phyloP scores from a whole-genome alignment of 108 stramenopile species.

The Aurantiochytrium sp. region DNA sequence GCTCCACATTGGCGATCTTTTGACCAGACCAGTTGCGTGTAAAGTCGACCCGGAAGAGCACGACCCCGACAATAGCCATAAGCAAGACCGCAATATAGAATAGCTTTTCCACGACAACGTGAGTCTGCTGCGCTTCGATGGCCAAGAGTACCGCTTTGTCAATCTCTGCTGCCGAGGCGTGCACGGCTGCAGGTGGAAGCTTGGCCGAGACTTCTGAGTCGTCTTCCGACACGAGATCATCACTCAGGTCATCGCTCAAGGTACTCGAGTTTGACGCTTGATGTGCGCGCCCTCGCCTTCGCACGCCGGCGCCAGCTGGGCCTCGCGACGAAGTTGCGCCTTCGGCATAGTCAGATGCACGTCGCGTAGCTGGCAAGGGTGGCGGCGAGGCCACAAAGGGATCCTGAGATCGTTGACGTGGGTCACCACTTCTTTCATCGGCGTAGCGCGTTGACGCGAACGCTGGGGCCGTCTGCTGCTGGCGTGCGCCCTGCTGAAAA shows the following conservation, averaged over 20 bases:
- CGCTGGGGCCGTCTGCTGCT: not conserved
- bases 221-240: not conserved
- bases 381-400: no score
- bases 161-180: not conserved
- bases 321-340: not conserved
- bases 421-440: not conserved
- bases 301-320: not conserved
- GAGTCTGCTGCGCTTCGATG: not conserved
- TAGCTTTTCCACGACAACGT: not conserved
- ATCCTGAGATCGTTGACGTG: not conserved
- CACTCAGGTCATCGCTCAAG: not conserved
- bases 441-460: not conserved
- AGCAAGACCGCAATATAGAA: not conserved
- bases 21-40: not conserved
- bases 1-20: not conserved
- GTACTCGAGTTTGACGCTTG: not conserved
- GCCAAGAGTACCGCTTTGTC: not conserved
- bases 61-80: not conserved
- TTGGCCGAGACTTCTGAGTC: not conserved
- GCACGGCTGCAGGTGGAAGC: not conserved
- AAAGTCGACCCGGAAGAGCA: not conserved
- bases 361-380: no score
- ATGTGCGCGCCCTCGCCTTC: not conserved
- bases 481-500: not conserved
- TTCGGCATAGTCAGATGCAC: not conserved